phyloP scores from a whole-genome alignment of 768 basidiomycete species.

The Trametes villosa region DNA sequence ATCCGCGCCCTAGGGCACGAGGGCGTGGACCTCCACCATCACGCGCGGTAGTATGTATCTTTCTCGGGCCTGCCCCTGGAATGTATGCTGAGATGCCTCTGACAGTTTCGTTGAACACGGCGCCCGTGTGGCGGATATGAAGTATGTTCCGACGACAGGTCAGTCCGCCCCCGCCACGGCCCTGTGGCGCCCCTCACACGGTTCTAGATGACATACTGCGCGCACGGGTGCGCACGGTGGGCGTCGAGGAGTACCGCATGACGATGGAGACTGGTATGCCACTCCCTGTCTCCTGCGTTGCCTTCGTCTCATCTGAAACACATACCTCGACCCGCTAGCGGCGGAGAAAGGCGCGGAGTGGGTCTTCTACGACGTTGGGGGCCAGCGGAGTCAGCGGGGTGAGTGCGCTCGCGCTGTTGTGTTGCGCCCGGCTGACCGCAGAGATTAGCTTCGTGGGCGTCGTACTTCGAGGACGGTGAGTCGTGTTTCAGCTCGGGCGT shows the following conservation, averaged over 20 bases:
- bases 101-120: conserved; percentile 60
- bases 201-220: conserved; percentile 59
- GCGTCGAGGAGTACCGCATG: conserved; percentile 63
- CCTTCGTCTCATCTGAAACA: not conserved
- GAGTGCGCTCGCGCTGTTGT: conserved; percentile 9
- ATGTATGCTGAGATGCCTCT: not conserved
- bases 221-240: conserved; percentile 61
- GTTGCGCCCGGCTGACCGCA: not conserved
- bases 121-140: conserved; percentile 49
- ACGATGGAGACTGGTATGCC: conserved; percentile 45
- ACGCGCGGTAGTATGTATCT: conserved; percentile 18
- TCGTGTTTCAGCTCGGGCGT: too few relatives aligned
- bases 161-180: conserved; percentile 15
- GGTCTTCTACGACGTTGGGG: conserved; percentile 69
- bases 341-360: conserved; percentile 42
- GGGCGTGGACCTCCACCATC: conserved; percentile 19
- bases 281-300: not conserved
- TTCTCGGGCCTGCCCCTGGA: not conserved
- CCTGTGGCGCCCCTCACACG: not conserved
- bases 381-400: conserved; percentile 58
- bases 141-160: conserved; percentile 58
- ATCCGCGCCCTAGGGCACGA: conserved; percentile 7
- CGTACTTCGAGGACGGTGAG: conserved; percentile 65
- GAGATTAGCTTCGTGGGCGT: conserved; percentile 58
- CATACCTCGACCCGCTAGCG: conserved; percentile 3